Conservation (phyloP, 2,329 filamentous ascomycete genomes). For the Elsinoe arachidis region DNA sequence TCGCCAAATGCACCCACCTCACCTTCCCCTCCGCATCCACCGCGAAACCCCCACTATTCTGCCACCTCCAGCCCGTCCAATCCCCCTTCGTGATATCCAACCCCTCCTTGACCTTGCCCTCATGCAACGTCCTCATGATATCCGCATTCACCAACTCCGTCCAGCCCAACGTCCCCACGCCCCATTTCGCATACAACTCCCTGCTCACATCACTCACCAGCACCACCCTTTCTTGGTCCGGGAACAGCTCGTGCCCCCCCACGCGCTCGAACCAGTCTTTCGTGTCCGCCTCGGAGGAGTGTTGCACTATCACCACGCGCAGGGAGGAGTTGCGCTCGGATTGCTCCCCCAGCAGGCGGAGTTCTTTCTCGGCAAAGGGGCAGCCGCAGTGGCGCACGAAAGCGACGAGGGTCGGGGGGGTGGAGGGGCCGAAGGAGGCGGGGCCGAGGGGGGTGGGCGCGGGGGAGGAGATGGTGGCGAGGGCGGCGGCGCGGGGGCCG, state of each 20-base stretch:
- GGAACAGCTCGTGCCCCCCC: slow-evolving; percentile 14
- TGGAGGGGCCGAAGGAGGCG: slow-evolving; percentile 1
- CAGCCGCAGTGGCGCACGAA: slow-evolving; percentile 68
- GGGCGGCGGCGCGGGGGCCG: not conserved
- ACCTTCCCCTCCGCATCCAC: slow-evolving; percentile 47
- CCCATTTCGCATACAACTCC: slow-evolving; percentile 56
- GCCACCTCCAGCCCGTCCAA: slow-evolving; percentile 46
- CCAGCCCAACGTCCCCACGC: slow-evolving; percentile 51
- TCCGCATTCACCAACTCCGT: slow-evolving; percentile 51
- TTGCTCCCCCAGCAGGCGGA: slow-evolving; percentile 45
- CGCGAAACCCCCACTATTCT: slow-evolving; percentile 58
- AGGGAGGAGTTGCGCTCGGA: slow-evolving; percentile 44
- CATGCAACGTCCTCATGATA: slow-evolving; percentile 14
- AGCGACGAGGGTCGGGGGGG: slow-evolving; percentile 51
- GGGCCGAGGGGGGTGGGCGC: slow-evolving; percentile 12
- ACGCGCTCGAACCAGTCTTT: slow-evolving; percentile 44
- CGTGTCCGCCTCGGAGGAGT: slow-evolving; percentile 47
- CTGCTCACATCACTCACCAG: slow-evolving; percentile 54
- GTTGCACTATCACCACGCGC: slow-evolving; percentile 55
- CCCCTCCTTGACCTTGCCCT: slow-evolving; percentile 16
- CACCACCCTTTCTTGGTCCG: slow-evolving; percentile 20
- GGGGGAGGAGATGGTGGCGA: slow-evolving; percentile 12
- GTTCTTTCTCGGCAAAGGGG: slow-evolving; percentile 49
- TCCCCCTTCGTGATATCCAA: slow-evolving; percentile 42
- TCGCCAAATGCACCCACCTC: slow-evolving; percentile 43